A percentile compares a stretch with the other conserved stretches of the same genome.
phyloP scores from a whole-genome alignment of 306 rosid genomes.

The Fagus sylvatica region DNA sequence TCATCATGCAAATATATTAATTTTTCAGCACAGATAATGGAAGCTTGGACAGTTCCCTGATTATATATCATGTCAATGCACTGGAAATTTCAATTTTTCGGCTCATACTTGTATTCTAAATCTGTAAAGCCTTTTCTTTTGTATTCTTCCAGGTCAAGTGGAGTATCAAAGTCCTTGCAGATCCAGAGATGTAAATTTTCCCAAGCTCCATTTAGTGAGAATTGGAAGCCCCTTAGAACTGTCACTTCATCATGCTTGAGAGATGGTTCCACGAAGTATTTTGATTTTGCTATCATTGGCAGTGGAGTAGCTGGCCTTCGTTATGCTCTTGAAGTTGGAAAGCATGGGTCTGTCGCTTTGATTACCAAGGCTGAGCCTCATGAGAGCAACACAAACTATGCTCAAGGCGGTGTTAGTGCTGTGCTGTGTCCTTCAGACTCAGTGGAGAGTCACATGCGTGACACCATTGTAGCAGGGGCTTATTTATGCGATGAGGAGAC shows the following conservation, averaged over 20 bases:
- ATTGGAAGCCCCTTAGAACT: constrained; percentile 37
- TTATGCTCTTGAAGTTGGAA: constrained; percentile 93
- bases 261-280: constrained; percentile 58
- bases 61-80: background rate
- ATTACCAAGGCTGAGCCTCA: constrained; percentile 95
- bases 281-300: constrained; percentile 83
- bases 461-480: constrained; percentile 95
- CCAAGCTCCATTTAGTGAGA: constrained; percentile 33
- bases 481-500: constrained; percentile 92
- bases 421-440: constrained; percentile 90
- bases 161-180: constrained; percentile 52
- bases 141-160: constrained; percentile 54
- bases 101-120: constrained; percentile 4
- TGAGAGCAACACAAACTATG: constrained; percentile 96
- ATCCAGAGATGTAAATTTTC: constrained; percentile 40
- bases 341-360: constrained; percentile 89
- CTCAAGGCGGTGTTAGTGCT: constrained; percentile 99
- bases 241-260: constrained; percentile 53
- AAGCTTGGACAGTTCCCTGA: background rate
- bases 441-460: constrained; percentile 92
- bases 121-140: constrained; percentile 4
- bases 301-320: constrained; percentile 96
- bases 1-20: background rate
- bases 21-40: background rate
- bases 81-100: background rate